A percentile compares a stretch with the other conserved stretches of the same genome.
These are phyloP conservation scores for Penicillium sp. DNA, from an alignment of 2,329 filamentous ascomycete species.

Conservation along the genomic window DNA sequence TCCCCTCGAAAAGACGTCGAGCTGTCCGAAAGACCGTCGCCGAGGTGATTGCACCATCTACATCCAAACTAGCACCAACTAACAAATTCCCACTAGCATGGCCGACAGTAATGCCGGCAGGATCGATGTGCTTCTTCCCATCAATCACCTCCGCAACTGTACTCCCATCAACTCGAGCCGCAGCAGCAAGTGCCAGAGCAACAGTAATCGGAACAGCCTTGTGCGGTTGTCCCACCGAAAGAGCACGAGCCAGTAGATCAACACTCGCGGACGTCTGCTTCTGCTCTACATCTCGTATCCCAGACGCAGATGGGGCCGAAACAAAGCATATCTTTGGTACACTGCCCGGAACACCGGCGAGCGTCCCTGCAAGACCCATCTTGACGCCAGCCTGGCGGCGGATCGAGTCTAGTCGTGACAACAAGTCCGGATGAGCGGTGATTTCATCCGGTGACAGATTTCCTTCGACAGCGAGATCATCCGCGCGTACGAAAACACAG, in stretches of 20 bases:
- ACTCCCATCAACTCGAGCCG: conserved; percentile 42
- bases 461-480: conserved; percentile 42
- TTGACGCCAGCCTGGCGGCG: conserved; percentile 51
- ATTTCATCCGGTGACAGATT: conserved; percentile 51
- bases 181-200: conserved; percentile 47
- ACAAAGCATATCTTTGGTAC: conserved; percentile 60
- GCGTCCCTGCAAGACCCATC: conserved; percentile 54
- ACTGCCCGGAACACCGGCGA: conserved; percentile 46
- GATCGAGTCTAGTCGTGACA: conserved; percentile 50
- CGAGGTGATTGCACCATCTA: conserved; percentile 29
- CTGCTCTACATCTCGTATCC: conserved; percentile 7
- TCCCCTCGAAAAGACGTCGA: conserved; percentile 45
- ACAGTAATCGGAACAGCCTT: conserved; percentile 53
- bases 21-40: conserved; percentile 47
- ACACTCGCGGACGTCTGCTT: conserved; percentile 33
- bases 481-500: conserved; percentile 55
- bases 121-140: conserved; percentile 20
- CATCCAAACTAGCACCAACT: conserved; percentile 40
- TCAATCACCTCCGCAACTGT: conserved; percentile 35
- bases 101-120: conserved; percentile 38
- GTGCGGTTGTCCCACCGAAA: conserved; percentile 54
- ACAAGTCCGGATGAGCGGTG: conserved; percentile 42
- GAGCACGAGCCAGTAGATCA: conserved; percentile 44
- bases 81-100: conserved; percentile 46
- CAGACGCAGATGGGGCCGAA: conserved; percentile 25